Conservation (phyloP, 2,329 filamentous ascomycete genomes). For the Trichoderma sp. region DNA sequence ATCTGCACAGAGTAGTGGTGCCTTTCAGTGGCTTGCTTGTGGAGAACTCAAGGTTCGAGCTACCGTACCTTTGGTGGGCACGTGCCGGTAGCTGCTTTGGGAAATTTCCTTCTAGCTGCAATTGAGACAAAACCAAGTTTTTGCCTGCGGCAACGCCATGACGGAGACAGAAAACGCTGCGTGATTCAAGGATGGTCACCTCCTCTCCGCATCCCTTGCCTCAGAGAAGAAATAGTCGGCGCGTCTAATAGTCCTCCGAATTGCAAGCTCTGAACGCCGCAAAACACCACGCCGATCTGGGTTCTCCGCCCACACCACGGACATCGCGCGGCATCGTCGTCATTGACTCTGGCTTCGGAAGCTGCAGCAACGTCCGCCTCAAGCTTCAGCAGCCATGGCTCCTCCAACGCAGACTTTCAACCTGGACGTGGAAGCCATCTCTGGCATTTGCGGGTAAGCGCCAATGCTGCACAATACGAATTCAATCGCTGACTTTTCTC, state of each 20-base stretch:
- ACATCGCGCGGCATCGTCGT: constrained; percentile 15
- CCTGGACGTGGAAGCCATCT: constrained; percentile 86
- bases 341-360: constrained; percentile 1
- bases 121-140: constrained; percentile 4
- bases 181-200: neutral
- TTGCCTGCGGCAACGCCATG: constrained; percentile 8
- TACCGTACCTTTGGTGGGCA: neutral
- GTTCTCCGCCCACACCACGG: neutral
- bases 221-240: neutral
- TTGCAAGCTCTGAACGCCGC: neutral
- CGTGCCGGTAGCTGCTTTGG: constrained; percentile 19
- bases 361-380: constrained; percentile 8
- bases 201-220: constrained; percentile 11
- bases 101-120: constrained; percentile 18
- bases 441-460: constrained; percentile 82
- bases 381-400: constrained; percentile 48
- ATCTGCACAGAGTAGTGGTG: no score
- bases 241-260: neutral
- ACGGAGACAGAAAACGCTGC: neutral
- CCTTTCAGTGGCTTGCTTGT: no score
- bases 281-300: neutral
- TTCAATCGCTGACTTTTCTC: neutral
- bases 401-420: constrained; percentile 62
- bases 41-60: neutral
- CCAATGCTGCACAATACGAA: no score